These are phyloP conservation scores for Helichrysum umbraculigerum DNA, from an alignment of 129 eudicot species.

Conservation along the genomic window DNA sequence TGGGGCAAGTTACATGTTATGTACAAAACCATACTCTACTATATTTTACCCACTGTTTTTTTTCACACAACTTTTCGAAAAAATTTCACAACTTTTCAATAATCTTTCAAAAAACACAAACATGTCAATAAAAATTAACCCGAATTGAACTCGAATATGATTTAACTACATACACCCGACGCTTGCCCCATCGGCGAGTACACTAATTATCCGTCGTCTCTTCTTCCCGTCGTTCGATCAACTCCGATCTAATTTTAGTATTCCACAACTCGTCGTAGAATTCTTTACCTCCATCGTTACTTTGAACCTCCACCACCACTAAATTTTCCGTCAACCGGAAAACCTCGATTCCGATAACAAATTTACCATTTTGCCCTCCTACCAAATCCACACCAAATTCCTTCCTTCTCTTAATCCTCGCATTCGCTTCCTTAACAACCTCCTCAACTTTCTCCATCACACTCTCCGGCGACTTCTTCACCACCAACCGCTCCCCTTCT, in stretches of 20 bases:
- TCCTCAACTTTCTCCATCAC: conserved; percentile 44
- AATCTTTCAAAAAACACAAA: background rate
- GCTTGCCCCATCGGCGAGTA: conserved; percentile 27
- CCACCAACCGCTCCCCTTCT: conserved; percentile 45
- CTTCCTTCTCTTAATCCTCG: conserved; percentile 34
- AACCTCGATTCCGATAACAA: conserved; percentile 47
- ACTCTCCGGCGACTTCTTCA: conserved; percentile 42
- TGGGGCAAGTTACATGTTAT: conserved; percentile 33
- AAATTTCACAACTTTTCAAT: background rate
- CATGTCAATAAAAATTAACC: background rate
- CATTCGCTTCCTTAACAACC: conserved; percentile 39
- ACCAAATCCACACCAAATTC: conserved; percentile 57
- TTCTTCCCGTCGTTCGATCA: conserved; percentile 36
- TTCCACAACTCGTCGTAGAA: conserved; percentile 52
- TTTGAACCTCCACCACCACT: conserved; percentile 60
- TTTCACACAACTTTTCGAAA: background rate
- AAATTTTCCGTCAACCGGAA: conserved; percentile 53
- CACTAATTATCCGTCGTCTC: conserved; percentile 17
- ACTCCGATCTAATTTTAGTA: conserved; percentile 52
- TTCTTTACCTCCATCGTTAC: conserved; percentile 39
- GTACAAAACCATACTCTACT: conserved; percentile 33
- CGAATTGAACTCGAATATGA: background rate
- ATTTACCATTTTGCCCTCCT: conserved; percentile 51
- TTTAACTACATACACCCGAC: conserved; percentile 28
- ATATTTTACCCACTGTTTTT: conserved; percentile 18